phyloP scores from a whole-genome alignment of 345 rosid genomes.

The Citrus medica region DNA sequence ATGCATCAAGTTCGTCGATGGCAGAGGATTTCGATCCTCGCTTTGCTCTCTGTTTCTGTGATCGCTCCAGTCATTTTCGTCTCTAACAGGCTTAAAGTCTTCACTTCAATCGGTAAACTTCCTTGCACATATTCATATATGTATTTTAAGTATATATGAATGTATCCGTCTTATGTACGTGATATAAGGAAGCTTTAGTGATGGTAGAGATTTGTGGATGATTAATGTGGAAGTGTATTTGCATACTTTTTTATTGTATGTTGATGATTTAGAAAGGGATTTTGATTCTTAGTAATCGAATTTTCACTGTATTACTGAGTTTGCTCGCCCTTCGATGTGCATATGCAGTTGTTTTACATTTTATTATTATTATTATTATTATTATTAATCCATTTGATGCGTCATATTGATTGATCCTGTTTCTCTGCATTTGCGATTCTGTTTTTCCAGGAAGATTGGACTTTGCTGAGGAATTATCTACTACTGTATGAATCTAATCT shows the following conservation, averaged over 20 bases:
- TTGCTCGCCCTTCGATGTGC: neutral
- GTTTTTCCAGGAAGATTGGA: constrained; percentile 54
- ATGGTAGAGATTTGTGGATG: constrained; percentile 5
- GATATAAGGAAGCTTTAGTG: neutral
- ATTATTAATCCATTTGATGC: neutral
- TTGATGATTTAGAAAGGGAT: neutral
- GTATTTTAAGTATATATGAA: neutral
- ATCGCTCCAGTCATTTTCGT: constrained; percentile 70
- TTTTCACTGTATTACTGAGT: neutral
- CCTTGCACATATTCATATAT: neutral
- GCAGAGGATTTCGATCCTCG: constrained; percentile 87
- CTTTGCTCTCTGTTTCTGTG: constrained; percentile 62
- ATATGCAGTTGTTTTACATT: neutral
- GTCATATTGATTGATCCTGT: constrained; percentile 14
- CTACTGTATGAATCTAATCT: constrained; percentile 45
- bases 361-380: neutral
- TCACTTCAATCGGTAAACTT: constrained; percentile 55
- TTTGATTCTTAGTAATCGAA: neutral
- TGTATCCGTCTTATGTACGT: neutral
- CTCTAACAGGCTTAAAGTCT: constrained; percentile 45
- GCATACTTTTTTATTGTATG: neutral
- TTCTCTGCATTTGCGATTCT: constrained; percentile 17
- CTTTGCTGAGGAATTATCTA: constrained; percentile 57
- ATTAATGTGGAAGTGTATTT: neutral
- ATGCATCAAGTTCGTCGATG: constrained; percentile 69